These are phyloP conservation scores for Lobulomyces angularis DNA, from an alignment of 192 early-diverging fungal genomes.

Conservation along the genomic window DNA sequence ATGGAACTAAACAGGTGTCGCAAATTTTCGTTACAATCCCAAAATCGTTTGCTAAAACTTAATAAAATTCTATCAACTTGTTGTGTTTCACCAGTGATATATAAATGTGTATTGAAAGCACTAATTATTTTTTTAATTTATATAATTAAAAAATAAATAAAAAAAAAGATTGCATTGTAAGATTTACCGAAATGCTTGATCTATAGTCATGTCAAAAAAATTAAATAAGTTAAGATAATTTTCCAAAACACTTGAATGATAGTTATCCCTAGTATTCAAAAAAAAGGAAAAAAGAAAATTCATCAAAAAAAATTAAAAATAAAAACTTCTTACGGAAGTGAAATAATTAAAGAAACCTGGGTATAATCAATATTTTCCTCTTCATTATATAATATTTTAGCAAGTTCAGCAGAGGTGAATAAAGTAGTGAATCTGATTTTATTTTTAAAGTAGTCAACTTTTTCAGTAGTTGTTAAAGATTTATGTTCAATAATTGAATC, in stretches of 20 bases:
- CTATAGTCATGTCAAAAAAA: slow-evolving; percentile 54
- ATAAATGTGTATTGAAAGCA: slow-evolving; percentile 59
- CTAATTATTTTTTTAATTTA: slow-evolving; percentile 9
- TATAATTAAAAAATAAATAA: neutral
- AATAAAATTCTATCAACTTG: slow-evolving; percentile 81
- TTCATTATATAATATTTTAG: too few relatives aligned
- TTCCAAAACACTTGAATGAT: slow-evolving; percentile 35
- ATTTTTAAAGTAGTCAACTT: too few relatives aligned
- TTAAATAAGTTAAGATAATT: slow-evolving; percentile 73
- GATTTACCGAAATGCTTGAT: slow-evolving; percentile 57
- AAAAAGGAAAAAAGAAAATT: neutral
- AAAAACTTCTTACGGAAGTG: too few relatives aligned
- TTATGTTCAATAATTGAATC: too few relatives aligned
- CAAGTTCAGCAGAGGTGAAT: too few relatives aligned
- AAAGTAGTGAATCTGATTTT: too few relatives aligned
- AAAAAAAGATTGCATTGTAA: neutral
- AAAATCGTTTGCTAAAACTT: slow-evolving; percentile 69
- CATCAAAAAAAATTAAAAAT: too few relatives aligned
- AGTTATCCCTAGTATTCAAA: slow-evolving; percentile 12
- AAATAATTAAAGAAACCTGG: too few relatives aligned
- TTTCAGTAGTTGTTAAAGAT: too few relatives aligned
- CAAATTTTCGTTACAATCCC: slow-evolving; percentile 63
- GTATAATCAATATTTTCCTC: too few relatives aligned
- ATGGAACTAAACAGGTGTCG: slow-evolving; percentile 13
- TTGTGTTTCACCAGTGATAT: slow-evolving; percentile 84